Conservation (phyloP, 2,329 filamentous ascomycete genomes). For the Mollisia scopiformis region DNA sequence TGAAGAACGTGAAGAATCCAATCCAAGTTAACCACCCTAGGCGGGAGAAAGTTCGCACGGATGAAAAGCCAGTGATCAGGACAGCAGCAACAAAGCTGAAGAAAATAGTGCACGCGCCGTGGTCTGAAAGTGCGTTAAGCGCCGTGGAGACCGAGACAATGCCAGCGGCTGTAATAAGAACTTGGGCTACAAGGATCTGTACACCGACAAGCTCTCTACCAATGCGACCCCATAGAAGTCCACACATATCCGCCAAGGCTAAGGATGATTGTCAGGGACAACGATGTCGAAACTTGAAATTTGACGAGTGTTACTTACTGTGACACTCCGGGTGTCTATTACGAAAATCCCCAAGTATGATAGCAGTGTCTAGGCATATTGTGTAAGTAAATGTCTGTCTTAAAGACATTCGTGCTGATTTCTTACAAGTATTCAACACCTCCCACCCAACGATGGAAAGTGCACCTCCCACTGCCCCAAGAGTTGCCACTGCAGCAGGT, state of each 20-base stretch:
- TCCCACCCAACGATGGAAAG: slow-evolving; percentile 44
- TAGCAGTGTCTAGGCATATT: slow-evolving; percentile 39
- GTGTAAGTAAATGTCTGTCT: neutral
- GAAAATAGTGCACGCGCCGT: slow-evolving; percentile 59
- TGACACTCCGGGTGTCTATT: slow-evolving; percentile 52
- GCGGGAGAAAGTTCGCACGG: neutral
- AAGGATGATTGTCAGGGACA: neutral
- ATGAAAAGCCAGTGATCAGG: neutral
- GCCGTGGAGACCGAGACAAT: slow-evolving; percentile 61
- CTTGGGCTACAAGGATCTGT: slow-evolving; percentile 56
- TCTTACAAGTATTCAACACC: slow-evolving; percentile 30
- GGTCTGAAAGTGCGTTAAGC: slow-evolving; percentile 59
- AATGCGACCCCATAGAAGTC: slow-evolving; percentile 53
- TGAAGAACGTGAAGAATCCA: neutral
- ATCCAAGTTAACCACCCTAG: neutral
- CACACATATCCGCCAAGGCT: slow-evolving; percentile 58
- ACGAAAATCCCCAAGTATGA: slow-evolving; percentile 53
- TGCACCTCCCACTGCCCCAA: slow-evolving; percentile 45
- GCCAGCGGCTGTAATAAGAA: slow-evolving; percentile 56
- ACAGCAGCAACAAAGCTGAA: slow-evolving; percentile 50
- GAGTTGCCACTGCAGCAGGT: no score
- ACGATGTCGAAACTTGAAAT: neutral
- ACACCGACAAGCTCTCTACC: slow-evolving; percentile 55
- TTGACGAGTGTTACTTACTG: slow-evolving; percentile 19
- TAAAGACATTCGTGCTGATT: neutral